phyloP scores from a whole-genome alignment of 441 rosid species.

The Erysimum pusillum region DNA sequence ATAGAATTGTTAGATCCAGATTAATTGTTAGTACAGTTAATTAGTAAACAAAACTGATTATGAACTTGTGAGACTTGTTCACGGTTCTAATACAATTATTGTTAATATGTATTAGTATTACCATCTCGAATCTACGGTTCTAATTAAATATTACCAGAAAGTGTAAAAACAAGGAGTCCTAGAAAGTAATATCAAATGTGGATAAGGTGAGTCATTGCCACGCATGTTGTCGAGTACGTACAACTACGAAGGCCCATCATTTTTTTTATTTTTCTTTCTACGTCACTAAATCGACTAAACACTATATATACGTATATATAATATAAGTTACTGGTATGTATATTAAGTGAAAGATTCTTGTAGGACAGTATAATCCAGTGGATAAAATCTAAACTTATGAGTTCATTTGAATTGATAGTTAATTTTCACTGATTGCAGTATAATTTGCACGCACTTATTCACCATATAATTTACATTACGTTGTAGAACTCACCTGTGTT shows the following conservation, averaged over 20 bases:
- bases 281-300: too few relatives aligned
- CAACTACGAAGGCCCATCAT: slow-evolving; percentile 33
- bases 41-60: background rate
- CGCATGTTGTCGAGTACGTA: slow-evolving; percentile 47
- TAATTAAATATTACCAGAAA: slow-evolving; percentile 11
- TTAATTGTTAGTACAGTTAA: background rate
- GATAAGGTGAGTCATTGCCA: slow-evolving; percentile 51
- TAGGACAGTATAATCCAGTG: slow-evolving; percentile 6
- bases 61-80: background rate
- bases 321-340: slow-evolving; percentile 8
- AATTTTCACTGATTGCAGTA: too few relatives aligned
- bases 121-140: background rate
- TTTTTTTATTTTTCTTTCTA: too few relatives aligned
- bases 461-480: background rate
- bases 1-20: background rate
- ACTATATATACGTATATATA: background rate
- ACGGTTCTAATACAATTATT: background rate
- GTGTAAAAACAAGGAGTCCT: background rate
- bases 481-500: background rate
- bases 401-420: background rate
- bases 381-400: background rate
- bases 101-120: background rate
- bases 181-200: slow-evolving; percentile 31
- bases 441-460: background rate
- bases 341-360: slow-evolving; percentile 20